A percentile compares a stretch with the other conserved stretches of the same genome.
These are phyloP conservation scores for Bauhinia variegata DNA, from an alignment of 306 rosid species.

Conservation along the genomic window DNA sequence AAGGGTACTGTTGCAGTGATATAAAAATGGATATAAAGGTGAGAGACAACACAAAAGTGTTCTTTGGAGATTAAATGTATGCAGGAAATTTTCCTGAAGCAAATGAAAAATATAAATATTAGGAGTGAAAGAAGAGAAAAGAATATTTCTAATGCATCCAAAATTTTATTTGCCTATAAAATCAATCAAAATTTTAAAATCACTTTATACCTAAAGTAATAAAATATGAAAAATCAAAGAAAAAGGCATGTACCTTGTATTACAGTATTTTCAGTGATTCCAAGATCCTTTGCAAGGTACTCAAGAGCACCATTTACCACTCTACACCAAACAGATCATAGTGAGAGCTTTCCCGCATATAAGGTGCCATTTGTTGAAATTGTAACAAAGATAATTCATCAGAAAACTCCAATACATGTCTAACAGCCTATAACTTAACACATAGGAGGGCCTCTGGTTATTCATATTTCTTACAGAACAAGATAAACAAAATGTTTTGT, in stretches of 20 bases:
- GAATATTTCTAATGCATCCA: constrained; percentile 4
- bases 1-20: constrained; percentile 20
- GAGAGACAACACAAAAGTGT: background rate
- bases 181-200: constrained; percentile 6
- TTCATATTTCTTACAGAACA: background rate
- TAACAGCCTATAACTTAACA: constrained; percentile 20
- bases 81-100: constrained; percentile 6
- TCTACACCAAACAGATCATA: constrained; percentile 54
- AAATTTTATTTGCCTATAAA: constrained; percentile 5
- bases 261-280: constrained; percentile 69
- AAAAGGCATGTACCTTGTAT: constrained; percentile 60
- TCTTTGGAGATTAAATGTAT: background rate
- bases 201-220: constrained; percentile 3
- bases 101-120: background rate
- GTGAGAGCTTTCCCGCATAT: constrained; percentile 34
- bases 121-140: background rate
- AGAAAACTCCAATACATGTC: constrained; percentile 15
- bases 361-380: constrained; percentile 18
- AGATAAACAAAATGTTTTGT: background rate
- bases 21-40: background rate
- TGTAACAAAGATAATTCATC: constrained; percentile 14
- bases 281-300: constrained; percentile 90
- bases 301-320: constrained; percentile 95
- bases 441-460: background rate
- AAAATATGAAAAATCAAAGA: background rate